A percentile compares a stretch with the other conserved stretches of the same genome.
phyloP scores from a whole-genome alignment of 2,329 filamentous ascomycete genomes.

The Cordyceps cicadae region DNA sequence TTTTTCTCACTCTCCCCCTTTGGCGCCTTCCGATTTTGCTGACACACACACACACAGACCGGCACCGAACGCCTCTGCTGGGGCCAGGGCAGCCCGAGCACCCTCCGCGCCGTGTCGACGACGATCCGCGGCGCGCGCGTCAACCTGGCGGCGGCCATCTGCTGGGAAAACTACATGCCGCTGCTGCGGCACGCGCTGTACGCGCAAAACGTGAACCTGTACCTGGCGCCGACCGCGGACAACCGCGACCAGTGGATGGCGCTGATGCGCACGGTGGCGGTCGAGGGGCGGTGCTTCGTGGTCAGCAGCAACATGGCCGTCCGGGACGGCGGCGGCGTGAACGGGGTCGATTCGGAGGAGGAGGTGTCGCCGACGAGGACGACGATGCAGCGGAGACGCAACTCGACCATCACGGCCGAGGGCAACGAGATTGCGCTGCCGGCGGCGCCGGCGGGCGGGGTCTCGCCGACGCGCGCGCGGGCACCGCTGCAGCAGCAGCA shows the following conservation, averaged over 20 bases:
- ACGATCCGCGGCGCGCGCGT: conserved; percentile 70
- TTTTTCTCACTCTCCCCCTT: background rate
- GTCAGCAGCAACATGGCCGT: conserved; percentile 74
- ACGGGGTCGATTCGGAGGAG: background rate
- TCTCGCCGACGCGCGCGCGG: conserved; percentile 10
- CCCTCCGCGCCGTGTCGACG: conserved; percentile 70
- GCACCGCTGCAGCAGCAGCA: no score
- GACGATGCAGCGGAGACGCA: conserved; percentile 20
- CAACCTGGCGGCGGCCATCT: conserved; percentile 80
- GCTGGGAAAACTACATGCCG: conserved; percentile 97
- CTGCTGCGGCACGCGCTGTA: conserved; percentile 77
- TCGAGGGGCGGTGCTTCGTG: conserved; percentile 79
- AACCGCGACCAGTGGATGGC: conserved; percentile 72
- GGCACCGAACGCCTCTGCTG: conserved; percentile 76
- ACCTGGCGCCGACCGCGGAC: conserved; percentile 85
- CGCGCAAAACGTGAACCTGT: conserved; percentile 83
- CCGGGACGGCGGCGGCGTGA: conserved; percentile 20
- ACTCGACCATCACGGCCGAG: conserved; percentile 37
- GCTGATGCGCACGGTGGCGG: conserved; percentile 72
- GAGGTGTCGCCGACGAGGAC: background rate
- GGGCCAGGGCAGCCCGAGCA: conserved; percentile 75
- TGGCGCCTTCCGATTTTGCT: background rate
- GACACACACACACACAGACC: conserved; percentile 40
- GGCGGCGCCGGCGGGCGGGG: background rate
- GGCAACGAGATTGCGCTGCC: conserved; percentile 39